Evolutionary conservation across 768 basidiomycete genomes (phyloP), one percentile per base, ranked within the genome.

Genomic region (Lanmaoa pseudosensibilis): DNA sequence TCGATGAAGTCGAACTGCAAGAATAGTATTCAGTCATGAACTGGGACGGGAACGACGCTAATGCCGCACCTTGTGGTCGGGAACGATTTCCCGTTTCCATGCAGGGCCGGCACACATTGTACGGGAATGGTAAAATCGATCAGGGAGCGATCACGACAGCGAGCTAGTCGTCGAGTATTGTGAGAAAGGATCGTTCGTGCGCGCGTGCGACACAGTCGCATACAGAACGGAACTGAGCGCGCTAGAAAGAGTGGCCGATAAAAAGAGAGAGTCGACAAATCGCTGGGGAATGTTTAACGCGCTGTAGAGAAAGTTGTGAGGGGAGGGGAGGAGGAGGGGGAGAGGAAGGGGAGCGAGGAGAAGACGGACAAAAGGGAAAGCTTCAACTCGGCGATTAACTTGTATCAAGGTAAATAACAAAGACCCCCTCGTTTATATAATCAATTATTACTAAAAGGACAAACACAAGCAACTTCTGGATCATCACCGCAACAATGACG

Each of bases 51-150:
- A 32, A 44, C n/a, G 19, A 33, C 13, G 36, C 25, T 53, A 43
- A 30, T 30, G 38, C 59, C 79, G 53, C 59, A 94, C 96, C 83
- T 98, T 99, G 77, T 98, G 97, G 77, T 98, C 97, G 52, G 91
- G 92, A 44, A 98, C 94, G 65, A 90, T 83, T 80, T 98, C 97
- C 69, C 94, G 83, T 80, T 98, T 98, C 97, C 95, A 97, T 63
- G 90, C 85, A 41, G 88, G 80, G 66, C 86, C 91, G 63, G 86
- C 83, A 54, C 57, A 50, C 70, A 71, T 71, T 47, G 57, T 68
- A 47, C 11, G 37, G 34, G 8, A 46, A 43, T 48, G 34, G 38
- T 60, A 45, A 48, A 33, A 46, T 55, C 37, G 30, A 46, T 63
- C 54, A 56, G 58, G 44, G 59, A 59, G 58, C 34, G 63, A 52